phyloP scores from a whole-genome alignment of 1,284 basidiomycete genomes.

The Cutaneotrichosporon cavernicola region DNA sequence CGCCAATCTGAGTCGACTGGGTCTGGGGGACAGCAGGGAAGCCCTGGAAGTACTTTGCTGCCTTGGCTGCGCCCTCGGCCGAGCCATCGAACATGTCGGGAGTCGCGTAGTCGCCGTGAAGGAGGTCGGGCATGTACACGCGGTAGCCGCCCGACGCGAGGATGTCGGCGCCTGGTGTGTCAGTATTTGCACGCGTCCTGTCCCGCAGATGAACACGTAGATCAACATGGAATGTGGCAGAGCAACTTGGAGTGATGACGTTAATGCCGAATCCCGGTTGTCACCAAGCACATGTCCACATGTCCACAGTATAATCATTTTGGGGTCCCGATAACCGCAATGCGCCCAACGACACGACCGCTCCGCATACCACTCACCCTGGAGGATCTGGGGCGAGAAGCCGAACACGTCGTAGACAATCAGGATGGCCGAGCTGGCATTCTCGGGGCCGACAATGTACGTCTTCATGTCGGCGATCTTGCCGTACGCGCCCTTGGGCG shows the following conservation, averaged over 20 bases:
- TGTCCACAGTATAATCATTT: not conserved
- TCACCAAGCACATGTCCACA: too few species aligned
- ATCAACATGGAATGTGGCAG: not conserved
- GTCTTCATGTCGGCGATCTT: conserved; percentile 52
- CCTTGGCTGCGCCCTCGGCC: conserved; percentile 32
- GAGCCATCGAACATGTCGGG: conserved; percentile 41
- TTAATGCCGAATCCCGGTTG: not conserved
- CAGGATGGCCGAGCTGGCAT: conserved; percentile 43
- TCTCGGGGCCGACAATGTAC: conserved; percentile 43
- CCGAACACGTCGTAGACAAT: conserved; percentile 51
- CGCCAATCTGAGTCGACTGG: conserved; percentile 40
- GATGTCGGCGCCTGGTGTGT: conserved; percentile 49
- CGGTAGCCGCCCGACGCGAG: conserved; percentile 49
- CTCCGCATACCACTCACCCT: conserved; percentile 42
- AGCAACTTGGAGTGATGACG: not conserved
- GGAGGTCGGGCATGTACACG: conserved; percentile 56
- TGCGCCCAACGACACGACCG: not conserved
- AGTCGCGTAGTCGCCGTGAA: conserved; percentile 50
- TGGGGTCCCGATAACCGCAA: too few species aligned
- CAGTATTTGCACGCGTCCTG: not conserved
- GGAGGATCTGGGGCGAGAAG: conserved; percentile 54
- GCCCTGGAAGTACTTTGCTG: conserved; percentile 37
- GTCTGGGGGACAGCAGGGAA: conserved; percentile 42
- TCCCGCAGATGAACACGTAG: too few species aligned
- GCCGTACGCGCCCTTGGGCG: conserved; percentile 53